These are phyloP conservation scores for Kingdonia uniflora DNA, from an alignment of 164 flowering plant genomes.

Conservation along the genomic window DNA sequence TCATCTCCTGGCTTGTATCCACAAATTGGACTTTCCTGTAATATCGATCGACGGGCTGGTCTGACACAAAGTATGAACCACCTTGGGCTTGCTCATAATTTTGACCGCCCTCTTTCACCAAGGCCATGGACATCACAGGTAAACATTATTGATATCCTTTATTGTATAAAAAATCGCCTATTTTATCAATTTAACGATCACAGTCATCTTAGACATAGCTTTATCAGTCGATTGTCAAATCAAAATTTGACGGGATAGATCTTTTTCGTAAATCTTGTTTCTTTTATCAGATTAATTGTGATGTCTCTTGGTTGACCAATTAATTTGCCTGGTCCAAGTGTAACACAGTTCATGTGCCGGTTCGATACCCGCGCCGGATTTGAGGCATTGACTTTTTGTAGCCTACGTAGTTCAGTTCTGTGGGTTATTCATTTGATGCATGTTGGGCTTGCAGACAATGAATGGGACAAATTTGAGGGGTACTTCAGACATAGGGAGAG, in stretches of 20 bases:
- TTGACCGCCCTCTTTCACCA: slow-evolving; percentile 36
- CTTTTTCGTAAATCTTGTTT: too few relatives aligned
- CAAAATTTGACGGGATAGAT: too few relatives aligned
- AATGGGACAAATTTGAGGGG: slow-evolving; percentile 28
- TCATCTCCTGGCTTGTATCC: slow-evolving; percentile 16
- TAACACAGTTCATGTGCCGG: too few relatives aligned
- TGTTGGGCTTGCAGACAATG: slow-evolving; percentile 28
- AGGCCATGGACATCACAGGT: slow-evolving; percentile 49
- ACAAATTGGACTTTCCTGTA: slow-evolving; percentile 24
- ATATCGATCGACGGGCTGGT: slow-evolving; percentile 20
- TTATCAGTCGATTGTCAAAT: too few relatives aligned
- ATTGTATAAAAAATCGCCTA: background rate
- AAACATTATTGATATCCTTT: background rate
- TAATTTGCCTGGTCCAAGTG: too few relatives aligned
- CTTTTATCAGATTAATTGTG: too few relatives aligned
- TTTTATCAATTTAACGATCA: too few relatives aligned
- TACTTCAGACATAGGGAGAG: slow-evolving; percentile 34
- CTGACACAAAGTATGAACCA: slow-evolving; percentile 34
- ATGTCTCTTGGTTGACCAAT: too few relatives aligned
- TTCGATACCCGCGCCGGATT: too few relatives aligned
- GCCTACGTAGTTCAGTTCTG: background rate
- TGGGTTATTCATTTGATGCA: background rate
- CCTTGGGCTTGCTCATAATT: slow-evolving; percentile 33
- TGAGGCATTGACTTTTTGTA: too few relatives aligned
- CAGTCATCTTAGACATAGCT: too few relatives aligned